Evolutionary conservation across 1,284 basidiomycete genomes (phyloP), one percentile per base, ranked within the genome.

Genomic region (Ustilago trichophora): DNA sequence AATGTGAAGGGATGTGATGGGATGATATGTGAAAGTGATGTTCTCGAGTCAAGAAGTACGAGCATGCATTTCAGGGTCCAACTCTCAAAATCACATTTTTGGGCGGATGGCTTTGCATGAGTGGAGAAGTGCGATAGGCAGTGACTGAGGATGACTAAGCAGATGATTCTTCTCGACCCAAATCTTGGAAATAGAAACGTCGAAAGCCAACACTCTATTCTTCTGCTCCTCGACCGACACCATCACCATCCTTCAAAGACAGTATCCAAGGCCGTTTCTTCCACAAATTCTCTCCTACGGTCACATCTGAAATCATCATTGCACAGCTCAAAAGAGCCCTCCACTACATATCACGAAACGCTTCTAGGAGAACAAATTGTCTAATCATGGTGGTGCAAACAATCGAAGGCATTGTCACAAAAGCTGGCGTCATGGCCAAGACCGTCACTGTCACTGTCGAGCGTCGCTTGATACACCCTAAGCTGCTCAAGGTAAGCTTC

Each of bases 341-440:
- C n/a, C n/a, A n/a, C n/a, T n/a, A n/a, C n/a, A n/a, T n/a, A n/a
- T n/a, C n/a, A n/a, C n/a, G n/a, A n/a, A n/a, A n/a, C n/a, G n/a
- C n/a, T n/a, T n/a, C n/a, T n/a, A n/a, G n/a, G n/a, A n/a, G n/a
- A n/a, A n/a, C n/a, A n/a, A n/a, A n/a, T n/a, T n/a, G n/a, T n/a
- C n/a, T n/a, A n/a, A n/a, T n/a, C n/a, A n/a, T 70, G 57, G 52
- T 49, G 19, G 52, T 54, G 26, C 66, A 70, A 53, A 58, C 52
- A 16, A 59, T 70, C 44, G 46, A 64, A 18, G 75, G 75, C 43
- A 69, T 77, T 34, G 73, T 77, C 35, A 76, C 73, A 29, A 77
- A 76, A 55, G 77, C 77, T 4, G 77, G 77, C 26, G 68, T 72
- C 16, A 78, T 78, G 77, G 73, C 69, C 35, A 78, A 78, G 53